Evolutionary conservation across 2,329 filamentous ascomycete genomes (phyloP).

Genomic region (Reticulascus tulasneorum): DNA sequence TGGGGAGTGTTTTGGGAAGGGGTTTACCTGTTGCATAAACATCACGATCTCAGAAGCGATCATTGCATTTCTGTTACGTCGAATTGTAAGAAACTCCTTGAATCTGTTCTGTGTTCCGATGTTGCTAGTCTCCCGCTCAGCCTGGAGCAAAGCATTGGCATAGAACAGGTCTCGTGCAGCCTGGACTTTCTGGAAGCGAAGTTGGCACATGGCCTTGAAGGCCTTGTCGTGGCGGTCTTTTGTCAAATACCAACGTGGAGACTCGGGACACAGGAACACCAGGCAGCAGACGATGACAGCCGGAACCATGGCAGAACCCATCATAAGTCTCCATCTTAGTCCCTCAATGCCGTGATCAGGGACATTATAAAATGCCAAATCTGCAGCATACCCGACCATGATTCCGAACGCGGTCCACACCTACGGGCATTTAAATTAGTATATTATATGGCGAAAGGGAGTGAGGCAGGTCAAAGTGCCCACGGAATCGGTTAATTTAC

Average conservation of each 20-base stretch:
- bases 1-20: no score
- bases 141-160: slow-evolving; percentile 53
- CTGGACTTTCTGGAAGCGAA: slow-evolving; percentile 49
- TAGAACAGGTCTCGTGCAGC: slow-evolving; percentile 54
- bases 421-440: no score
- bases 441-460: background rate
- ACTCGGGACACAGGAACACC: slow-evolving; percentile 47
- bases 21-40: slow-evolving; percentile 62
- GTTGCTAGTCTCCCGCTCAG: slow-evolving; percentile 48
- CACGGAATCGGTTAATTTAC: no score
- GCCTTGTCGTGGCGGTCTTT: slow-evolving; percentile 44
- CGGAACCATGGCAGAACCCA: slow-evolving; percentile 62
- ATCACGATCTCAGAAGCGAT: slow-evolving; percentile 60
- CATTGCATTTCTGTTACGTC: slow-evolving; percentile 59
- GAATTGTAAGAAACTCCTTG: slow-evolving; percentile 55
- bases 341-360: slow-evolving; percentile 50
- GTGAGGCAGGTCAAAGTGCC: slow-evolving; percentile 23
- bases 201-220: slow-evolving; percentile 38
- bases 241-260: slow-evolving; percentile 47
- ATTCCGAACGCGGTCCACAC: slow-evolving; percentile 51
- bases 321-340: slow-evolving; percentile 65
- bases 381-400: slow-evolving; percentile 55
- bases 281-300: slow-evolving; percentile 53
- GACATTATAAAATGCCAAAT: slow-evolving; percentile 58
- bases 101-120: slow-evolving; percentile 43